Base-by-base conservation (phyloP, 257 asterid species). In the Solanum ahanhuiri region DNA sequence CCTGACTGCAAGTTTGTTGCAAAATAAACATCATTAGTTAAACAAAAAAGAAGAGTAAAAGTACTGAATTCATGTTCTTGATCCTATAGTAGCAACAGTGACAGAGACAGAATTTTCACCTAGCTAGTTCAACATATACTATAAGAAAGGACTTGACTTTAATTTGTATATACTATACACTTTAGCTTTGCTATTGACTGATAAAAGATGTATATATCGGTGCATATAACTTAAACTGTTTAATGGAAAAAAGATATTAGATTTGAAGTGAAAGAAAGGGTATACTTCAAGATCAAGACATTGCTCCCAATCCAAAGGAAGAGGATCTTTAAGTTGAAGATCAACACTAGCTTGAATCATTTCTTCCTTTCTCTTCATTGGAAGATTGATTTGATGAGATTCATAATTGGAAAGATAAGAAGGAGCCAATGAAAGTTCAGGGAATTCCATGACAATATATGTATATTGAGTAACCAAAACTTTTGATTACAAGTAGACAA, bases 271-370 rank as follows among this genome's bases (percentile, higher is more conserved):
- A 67, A n/a, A 54, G 4, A 57, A 20, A 35, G 15, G 12, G 11
- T 11, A 15, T 88, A 92, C 95, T 90, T 92, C 90, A 87, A 92
- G 95, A 89, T 92, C 95, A 85, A 92, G 95, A 86, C 95, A 92
- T 79, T 92, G 95, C 87, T 92, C 95, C 95, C 95, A 92, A 81
- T 92, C 94, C 77, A 92, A 82, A 3, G 95, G 95, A 90, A 93
- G 88, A 9, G 95, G 95, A 12, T 91, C 92, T 60, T 86, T 87
- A 48, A 90, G 90, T 20, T 92, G 95, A 86, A 92, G 92, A 85
- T 92, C 94, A 75, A 92, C 90, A 54, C 86, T 89, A 3, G 91
- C 86, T 58, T 75, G 66, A 86, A 64, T 83, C 66, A 88, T 14
- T 67, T 43, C 60, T 18, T 75, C 67, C 89, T 91, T 92, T 25